Conservation (phyloP, 345 rosid species). For the Syzygium aqueum region DNA sequence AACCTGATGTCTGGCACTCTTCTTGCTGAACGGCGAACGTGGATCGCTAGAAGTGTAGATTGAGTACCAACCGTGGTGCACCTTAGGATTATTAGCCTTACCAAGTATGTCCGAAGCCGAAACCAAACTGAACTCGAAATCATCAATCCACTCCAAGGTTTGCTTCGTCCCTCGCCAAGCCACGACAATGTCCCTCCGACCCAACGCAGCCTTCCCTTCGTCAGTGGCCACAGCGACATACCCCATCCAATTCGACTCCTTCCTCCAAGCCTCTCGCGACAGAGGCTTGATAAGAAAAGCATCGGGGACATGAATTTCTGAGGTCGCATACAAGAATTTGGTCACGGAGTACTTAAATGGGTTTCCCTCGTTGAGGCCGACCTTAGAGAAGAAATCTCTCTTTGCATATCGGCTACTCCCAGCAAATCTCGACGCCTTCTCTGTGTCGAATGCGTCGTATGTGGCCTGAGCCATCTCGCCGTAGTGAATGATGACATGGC, state of each 20-base stretch:
- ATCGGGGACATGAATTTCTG: conserved; percentile 46
- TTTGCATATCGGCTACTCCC: conserved; percentile 53
- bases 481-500: conserved; percentile 57
- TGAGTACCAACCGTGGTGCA: conserved; percentile 84
- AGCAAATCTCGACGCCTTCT: conserved; percentile 46
- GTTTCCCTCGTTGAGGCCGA: conserved; percentile 43
- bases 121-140: conserved; percentile 45
- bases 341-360: conserved; percentile 60
- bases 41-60: conserved; percentile 63
- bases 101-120: conserved; percentile 42
- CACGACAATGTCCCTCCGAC: conserved; percentile 78
- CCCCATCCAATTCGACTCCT: conserved; percentile 83
- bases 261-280: conserved; percentile 75
- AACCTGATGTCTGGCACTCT: conserved; percentile 67
- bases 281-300: conserved; percentile 49
- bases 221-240: conserved; percentile 78
- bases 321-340: conserved; percentile 65
- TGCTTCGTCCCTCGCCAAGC: conserved; percentile 81
- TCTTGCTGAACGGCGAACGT: conserved; percentile 46
- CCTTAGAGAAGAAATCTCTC: conserved; percentile 47
- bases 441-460: conserved; percentile 54
- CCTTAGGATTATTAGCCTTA: conserved; percentile 12
- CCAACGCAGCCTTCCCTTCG: conserved; percentile 44
- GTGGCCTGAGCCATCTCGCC: conserved; percentile 84
- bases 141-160: conserved; percentile 66